These are phyloP conservation scores for Pyrenochaeta sp. DNA, from an alignment of 2,329 filamentous ascomycete genomes.

Conservation along the genomic window DNA sequence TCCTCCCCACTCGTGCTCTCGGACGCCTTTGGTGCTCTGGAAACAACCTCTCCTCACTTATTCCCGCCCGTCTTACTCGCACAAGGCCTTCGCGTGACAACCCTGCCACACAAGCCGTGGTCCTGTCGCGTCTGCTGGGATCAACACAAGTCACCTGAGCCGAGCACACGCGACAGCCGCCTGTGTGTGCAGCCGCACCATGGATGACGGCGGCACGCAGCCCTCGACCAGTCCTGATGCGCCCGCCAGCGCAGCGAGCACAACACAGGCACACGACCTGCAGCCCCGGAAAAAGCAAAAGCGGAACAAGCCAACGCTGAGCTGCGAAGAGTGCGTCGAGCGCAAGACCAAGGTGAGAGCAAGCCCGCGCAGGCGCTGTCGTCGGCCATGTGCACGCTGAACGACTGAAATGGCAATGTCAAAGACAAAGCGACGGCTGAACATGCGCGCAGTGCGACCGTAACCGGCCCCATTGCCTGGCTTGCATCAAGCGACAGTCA, in stretches of 20 bases:
- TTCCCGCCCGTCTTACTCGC: slow-evolving; percentile 38
- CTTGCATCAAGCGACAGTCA: slow-evolving; percentile 78
- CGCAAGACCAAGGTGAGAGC: slow-evolving; percentile 77
- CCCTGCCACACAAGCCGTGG: slow-evolving; percentile 24
- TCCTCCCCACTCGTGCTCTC: slow-evolving; percentile 13
- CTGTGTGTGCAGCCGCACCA: slow-evolving; percentile 14
- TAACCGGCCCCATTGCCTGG: slow-evolving; percentile 64
- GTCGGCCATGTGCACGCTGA: slow-evolving; percentile 3
- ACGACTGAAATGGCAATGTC: background rate
- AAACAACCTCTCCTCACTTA: slow-evolving; percentile 34
- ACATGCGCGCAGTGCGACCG: slow-evolving; percentile 70
- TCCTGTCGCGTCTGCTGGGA: slow-evolving; percentile 6
- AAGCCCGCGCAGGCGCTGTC: slow-evolving; percentile 2
- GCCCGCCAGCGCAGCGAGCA: slow-evolving; percentile 19
- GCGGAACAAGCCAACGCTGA: slow-evolving; percentile 83
- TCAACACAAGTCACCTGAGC: slow-evolving; percentile 1
- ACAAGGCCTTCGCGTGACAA: slow-evolving; percentile 31
- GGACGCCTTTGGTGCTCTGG: slow-evolving; percentile 27
- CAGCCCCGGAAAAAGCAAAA: slow-evolving; percentile 77
- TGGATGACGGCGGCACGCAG: slow-evolving; percentile 22
- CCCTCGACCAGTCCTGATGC: slow-evolving; percentile 32
- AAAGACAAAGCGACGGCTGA: slow-evolving; percentile 14
- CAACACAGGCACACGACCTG: slow-evolving; percentile 17
- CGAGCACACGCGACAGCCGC: slow-evolving; percentile 6
- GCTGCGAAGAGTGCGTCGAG: slow-evolving; percentile 81